These are phyloP conservation scores for Zymoseptoria tritici DNA, from an alignment of 2,329 filamentous ascomycete genomes.

Conservation along the genomic window DNA sequence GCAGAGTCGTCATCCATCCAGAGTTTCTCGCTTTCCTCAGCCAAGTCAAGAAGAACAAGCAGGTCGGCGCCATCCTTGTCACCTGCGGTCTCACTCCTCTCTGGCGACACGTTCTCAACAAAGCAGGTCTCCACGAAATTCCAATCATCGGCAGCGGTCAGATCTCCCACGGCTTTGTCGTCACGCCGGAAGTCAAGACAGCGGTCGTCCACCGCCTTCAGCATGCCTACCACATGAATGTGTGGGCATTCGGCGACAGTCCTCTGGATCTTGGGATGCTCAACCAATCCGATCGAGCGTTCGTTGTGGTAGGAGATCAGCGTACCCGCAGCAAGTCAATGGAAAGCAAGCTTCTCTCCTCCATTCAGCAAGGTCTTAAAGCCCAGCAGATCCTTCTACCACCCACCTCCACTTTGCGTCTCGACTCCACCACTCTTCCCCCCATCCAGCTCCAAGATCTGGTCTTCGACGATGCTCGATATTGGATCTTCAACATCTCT, in stretches of 20 bases:
- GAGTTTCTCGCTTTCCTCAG: constrained; percentile 44
- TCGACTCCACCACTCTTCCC: constrained; percentile 36
- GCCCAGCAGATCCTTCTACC: constrained; percentile 46
- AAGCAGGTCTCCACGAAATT: constrained; percentile 38
- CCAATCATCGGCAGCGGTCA: constrained; percentile 48
- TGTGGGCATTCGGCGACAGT: constrained; percentile 56
- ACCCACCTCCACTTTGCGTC: constrained; percentile 31
- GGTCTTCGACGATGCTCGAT: constrained; percentile 19
- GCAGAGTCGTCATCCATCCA: constrained; percentile 36
- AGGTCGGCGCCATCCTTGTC: constrained; percentile 45
- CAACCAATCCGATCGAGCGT: constrained; percentile 42
- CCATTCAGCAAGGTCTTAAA: constrained; percentile 37
- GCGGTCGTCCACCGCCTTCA: constrained; percentile 39
- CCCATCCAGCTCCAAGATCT: constrained; percentile 29
- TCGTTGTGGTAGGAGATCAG: constrained; percentile 50
- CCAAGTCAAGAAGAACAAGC: constrained; percentile 21
- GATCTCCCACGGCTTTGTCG: constrained; percentile 41
- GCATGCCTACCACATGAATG: constrained; percentile 29
- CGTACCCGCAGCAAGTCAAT: constrained; percentile 45
- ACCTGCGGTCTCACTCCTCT: constrained; percentile 48
- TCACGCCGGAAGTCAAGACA: constrained; percentile 47
- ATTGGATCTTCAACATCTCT: constrained; percentile 16
- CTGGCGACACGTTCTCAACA: constrained; percentile 50
- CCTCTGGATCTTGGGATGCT: constrained; percentile 54
- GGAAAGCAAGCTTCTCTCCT: constrained; percentile 39